Percentiles rank a stretch among this genome's conserved stretches.
phyloP scores from a whole-genome alignment of 2,329 filamentous ascomycete species.

The Diaporthe sp. region DNA sequence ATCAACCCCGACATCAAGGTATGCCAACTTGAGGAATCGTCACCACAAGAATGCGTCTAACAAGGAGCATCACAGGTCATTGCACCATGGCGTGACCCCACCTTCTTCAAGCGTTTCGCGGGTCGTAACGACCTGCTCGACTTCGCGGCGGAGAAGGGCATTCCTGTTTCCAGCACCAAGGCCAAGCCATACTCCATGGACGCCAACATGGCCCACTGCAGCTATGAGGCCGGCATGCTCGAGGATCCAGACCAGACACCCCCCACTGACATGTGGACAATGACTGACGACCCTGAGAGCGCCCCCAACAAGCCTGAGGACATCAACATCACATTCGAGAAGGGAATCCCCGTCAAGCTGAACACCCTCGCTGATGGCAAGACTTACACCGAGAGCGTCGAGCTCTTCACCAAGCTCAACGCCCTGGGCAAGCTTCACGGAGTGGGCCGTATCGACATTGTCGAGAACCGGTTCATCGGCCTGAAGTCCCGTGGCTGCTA shows the following conservation, averaged over 20 bases:
- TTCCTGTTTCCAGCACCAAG: constrained; percentile 81
- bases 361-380: constrained; percentile 61
- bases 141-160: constrained; percentile 75
- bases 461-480: constrained; percentile 71
- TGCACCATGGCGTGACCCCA: constrained; percentile 79
- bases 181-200: constrained; percentile 67
- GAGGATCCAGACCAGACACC: constrained; percentile 75
- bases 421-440: constrained; percentile 79
- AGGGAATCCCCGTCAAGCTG: constrained; percentile 78
- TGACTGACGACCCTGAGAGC: constrained; percentile 76
- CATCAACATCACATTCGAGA: constrained; percentile 79
- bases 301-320: constrained; percentile 80
- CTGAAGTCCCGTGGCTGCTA: constrained; percentile 87
- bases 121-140: constrained; percentile 81
- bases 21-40: neutral
- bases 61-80: constrained; percentile 59
- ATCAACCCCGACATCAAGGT: constrained; percentile 72
- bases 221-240: constrained; percentile 83
- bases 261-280: constrained; percentile 85
- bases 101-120: constrained; percentile 77
- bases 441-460: constrained; percentile 86
- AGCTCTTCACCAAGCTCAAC: constrained; percentile 81
- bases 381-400: constrained; percentile 76
- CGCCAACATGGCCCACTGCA: constrained; percentile 61
- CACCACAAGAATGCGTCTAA: neutral